These are phyloP conservation scores for Laetiporus sulphureus DNA, from an alignment of 1,284 basidiomycete species.

Conservation along the genomic window DNA sequence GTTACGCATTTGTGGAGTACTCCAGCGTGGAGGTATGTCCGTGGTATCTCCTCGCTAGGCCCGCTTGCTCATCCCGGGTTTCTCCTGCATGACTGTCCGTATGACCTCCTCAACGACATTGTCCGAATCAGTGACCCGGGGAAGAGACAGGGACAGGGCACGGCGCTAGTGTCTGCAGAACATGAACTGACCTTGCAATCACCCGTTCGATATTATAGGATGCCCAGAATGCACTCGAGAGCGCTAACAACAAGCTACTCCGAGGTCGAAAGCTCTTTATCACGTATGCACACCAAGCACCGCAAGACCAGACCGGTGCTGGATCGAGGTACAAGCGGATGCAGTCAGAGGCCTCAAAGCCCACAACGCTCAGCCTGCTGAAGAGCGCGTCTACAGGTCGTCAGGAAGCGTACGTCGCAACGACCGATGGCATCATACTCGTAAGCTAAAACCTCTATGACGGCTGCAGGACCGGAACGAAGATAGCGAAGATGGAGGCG, in stretches of 20 bases:
- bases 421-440: neutral
- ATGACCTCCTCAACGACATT: constrained; percentile 12
- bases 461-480: constrained; percentile 67
- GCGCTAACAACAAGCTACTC: constrained; percentile 75
- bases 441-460: neutral
- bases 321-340: constrained; percentile 31
- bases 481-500: constrained; percentile 94
- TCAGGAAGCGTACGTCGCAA: constrained; percentile 52
- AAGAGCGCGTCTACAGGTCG: constrained; percentile 62
- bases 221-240: constrained; percentile 72
- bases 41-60: constrained; percentile 6
- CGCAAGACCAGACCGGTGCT: constrained; percentile 32
- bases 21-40: constrained; percentile 69
- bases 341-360: constrained; percentile 56
- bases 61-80: constrained; percentile 45
- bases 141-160: constrained; percentile 14
- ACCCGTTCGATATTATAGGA: constrained; percentile 50
- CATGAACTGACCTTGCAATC: no score
- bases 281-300: constrained; percentile 83
- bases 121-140: constrained; percentile 7
- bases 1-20: constrained; percentile 94
- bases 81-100: constrained; percentile 17
- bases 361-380: constrained; percentile 83
- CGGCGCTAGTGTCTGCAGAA: no score
- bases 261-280: constrained; percentile 85